Base-by-base conservation (phyloP, 2,329 filamentous ascomycete species). In the Graphium sp. region DNA sequence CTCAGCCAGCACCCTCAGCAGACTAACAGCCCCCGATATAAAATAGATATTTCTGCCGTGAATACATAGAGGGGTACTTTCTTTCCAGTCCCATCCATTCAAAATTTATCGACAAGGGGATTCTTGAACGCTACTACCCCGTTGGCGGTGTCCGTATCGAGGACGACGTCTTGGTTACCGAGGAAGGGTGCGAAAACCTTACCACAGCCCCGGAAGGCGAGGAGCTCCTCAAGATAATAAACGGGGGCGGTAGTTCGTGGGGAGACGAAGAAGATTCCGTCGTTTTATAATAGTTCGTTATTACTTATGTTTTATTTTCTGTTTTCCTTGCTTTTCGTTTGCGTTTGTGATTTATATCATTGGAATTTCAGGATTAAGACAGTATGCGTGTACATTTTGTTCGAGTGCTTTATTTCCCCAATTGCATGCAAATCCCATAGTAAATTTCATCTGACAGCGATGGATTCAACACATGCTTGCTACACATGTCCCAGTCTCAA, bases 91-190 rank as follows among this genome's bases (percentile, higher is more conserved):
- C 60, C 3, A 53, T 57, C 32, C 71, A 77, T 44, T 56, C 60
- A 22, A 59, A 61, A 33, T 79, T 67, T 40, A 74, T 89, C 42
- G 64, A 85, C 49, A 55, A 56, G 38, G 56, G 60, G 5, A 62
- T 75, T 5, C 52, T 89, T 27, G 69, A 74, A 34, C 57, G 55
- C 36, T 87, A 78, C 48, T 87, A 80, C 58, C 56, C 54, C 16
- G 75, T 95, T 1, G 89, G 87, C 11, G 89, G 89, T 19, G 83
- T 93, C 16, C 68, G 89, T 26, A 91, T 95, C 35, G 89, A 98
- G 55, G 84, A 95, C 45, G 81, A 87, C 47, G 66, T 95, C 22
- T 59, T 89, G 14, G 73, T 95, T 26, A 89, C 78, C 2, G 61
- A 76, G 35, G 58, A 67, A 15, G 84, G 85, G 0, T 73, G 72